Percentiles rank a stretch among this genome's conserved stretches.
Conservation (phyloP, 2,329 filamentous ascomycete genomes). For the Mariannaea elegans region DNA sequence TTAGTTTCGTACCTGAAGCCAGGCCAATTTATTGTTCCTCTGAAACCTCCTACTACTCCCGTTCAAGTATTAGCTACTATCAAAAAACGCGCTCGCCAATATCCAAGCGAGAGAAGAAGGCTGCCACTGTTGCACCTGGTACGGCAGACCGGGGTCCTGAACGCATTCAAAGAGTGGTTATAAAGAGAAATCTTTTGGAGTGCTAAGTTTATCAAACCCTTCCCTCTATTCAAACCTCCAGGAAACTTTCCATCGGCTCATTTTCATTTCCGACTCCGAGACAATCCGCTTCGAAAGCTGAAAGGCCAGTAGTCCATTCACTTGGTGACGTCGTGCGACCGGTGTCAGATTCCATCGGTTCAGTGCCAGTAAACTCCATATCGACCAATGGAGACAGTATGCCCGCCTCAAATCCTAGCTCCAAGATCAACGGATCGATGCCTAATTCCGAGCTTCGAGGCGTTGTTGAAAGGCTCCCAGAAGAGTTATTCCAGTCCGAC, state of each 20-base stretch:
- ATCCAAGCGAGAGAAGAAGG: too few species aligned
- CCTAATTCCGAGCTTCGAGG: conserved; percentile 2
- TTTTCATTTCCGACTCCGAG: background rate
- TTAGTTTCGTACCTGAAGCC: too few species aligned
- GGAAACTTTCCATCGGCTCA: background rate
- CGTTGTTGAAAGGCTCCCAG: background rate
- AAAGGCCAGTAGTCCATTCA: background rate
- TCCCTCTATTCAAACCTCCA: background rate
- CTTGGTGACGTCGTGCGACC: background rate
- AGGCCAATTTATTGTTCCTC: too few species aligned
- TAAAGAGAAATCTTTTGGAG: too few species aligned
- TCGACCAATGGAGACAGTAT: conserved; percentile 12
- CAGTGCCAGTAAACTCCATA: background rate
- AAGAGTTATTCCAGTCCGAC: background rate
- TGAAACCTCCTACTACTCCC: too few species aligned
- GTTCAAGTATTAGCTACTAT: too few species aligned
- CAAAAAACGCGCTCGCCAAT: too few species aligned
- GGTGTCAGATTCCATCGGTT: background rate
- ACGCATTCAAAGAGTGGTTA: too few species aligned
- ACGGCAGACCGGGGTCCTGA: too few species aligned
- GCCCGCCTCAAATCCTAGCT: conserved; percentile 9
- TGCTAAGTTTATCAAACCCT: too few species aligned
- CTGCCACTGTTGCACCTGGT: too few species aligned
- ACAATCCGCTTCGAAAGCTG: background rate
- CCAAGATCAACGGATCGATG: conserved; percentile 6